These are phyloP conservation scores for Tetraselmis chui DNA, from an alignment of 139 green algal species.

Conservation along the genomic window DNA sequence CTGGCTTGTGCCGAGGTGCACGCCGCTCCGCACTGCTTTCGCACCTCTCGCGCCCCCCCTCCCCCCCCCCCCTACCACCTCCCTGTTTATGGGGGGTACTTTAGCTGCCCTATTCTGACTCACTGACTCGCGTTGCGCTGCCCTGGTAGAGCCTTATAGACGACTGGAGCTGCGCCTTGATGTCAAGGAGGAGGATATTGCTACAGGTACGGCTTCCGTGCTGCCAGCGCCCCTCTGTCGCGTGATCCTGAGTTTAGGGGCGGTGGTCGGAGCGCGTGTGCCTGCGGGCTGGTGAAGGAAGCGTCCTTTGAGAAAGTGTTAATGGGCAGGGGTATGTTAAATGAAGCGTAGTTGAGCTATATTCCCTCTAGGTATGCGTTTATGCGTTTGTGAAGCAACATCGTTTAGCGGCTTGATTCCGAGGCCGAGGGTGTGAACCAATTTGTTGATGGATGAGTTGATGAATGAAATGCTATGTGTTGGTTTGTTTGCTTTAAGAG, in stretches of 20 bases:
- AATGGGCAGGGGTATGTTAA: neutral
- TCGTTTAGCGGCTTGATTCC: no score
- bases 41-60: neutral
- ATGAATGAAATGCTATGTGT: neutral
- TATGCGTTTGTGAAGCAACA: no score
- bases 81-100: neutral
- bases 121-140: neutral
- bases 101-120: neutral
- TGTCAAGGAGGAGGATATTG: neutral
- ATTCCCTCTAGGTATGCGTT: no score
- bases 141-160: neutral
- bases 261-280: no score
- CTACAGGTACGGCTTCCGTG: neutral
- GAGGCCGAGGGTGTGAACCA: no score
- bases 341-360: neutral
- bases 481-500: neutral
- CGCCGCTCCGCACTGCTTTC: neutral
- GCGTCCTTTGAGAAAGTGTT: neutral
- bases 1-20: neutral
- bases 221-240: no score
- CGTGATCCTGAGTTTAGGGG: no score
- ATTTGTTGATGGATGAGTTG: neutral
- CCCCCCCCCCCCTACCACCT: neutral
- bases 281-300: neutral
- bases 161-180: neutral